Evolutionary conservation across 176 grass and related monocot species (phyloP).

Genomic region (Avena eriantha): DNA sequence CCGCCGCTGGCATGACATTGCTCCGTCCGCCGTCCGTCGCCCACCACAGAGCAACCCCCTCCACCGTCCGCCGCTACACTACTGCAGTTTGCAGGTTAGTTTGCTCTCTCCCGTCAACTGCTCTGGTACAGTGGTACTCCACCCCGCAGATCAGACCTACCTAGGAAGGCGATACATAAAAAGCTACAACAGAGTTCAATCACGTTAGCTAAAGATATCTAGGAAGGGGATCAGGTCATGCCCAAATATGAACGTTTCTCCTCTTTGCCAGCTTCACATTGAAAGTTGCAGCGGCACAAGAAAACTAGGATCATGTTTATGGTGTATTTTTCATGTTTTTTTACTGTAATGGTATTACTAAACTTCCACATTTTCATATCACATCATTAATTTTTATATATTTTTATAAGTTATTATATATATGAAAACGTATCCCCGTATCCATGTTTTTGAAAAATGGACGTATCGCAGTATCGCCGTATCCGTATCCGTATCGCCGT

Average conservation of each 20-base stretch:
- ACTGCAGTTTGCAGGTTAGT: too few species aligned
- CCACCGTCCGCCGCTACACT: too few species aligned
- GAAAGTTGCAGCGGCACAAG: background rate
- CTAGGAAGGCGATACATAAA: background rate
- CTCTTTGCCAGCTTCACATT: background rate
- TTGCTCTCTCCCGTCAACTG: background rate
- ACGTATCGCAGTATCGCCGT: constrained; percentile 28
- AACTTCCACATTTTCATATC: background rate
- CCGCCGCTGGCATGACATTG: too few species aligned
- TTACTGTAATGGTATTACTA: background rate
- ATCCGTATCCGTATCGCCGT: background rate
- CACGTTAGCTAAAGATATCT: background rate
- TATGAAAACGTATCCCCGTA: constrained; percentile 1
- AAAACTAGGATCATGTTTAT: background rate
- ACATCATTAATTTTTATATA: background rate
- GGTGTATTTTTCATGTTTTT: background rate
- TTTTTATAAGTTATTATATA: background rate
- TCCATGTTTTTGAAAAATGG: background rate
- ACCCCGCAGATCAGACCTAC: too few species aligned
- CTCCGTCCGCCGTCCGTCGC: too few species aligned
- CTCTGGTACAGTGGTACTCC: too few species aligned
- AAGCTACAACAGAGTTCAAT: background rate
- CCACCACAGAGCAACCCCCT: too few species aligned
- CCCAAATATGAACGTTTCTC: background rate
- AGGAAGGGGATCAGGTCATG: background rate